Evolutionary conservation across 2,329 filamentous ascomycete species (phyloP).

Genomic region (Reticulascus tulasneorum): DNA sequence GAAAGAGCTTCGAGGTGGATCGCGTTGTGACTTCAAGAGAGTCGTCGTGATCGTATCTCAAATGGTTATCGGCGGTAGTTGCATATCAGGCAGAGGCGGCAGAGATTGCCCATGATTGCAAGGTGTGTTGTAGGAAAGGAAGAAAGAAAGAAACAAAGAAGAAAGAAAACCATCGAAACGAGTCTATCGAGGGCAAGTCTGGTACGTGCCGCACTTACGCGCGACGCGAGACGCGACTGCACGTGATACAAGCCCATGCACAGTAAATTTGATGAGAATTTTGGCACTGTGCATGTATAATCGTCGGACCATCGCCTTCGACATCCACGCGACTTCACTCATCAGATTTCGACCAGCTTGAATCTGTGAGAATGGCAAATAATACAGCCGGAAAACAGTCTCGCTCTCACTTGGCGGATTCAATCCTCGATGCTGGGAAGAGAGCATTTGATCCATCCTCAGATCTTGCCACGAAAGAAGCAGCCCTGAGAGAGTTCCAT

Average conservation of each 20-base stretch:
- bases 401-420: slow-evolving; percentile 21
- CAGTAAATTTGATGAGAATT: too few relatives aligned
- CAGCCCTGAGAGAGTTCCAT: slow-evolving; percentile 35
- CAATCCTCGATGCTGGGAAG: slow-evolving; percentile 35
- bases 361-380: slow-evolving; percentile 13
- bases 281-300: too few relatives aligned
- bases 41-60: slow-evolving; percentile 27
- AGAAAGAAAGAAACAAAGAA: background rate
- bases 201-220: too few relatives aligned
- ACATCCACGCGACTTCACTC: too few relatives aligned
- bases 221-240: slow-evolving; percentile 15
- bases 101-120: too few relatives aligned
- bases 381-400: slow-evolving; percentile 5
- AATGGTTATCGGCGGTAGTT: slow-evolving; percentile 5
- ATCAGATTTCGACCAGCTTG: too few relatives aligned
- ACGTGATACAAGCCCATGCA: slow-evolving; percentile 20
- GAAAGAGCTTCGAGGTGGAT: slow-evolving; percentile 42
- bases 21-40: slow-evolving; percentile 13
- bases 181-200: too few relatives aligned
- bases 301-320: too few relatives aligned
- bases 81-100: slow-evolving; percentile 2
- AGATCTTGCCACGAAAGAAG: slow-evolving; percentile 27
- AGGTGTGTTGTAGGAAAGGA: background rate
- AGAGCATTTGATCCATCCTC: slow-evolving; percentile 45
- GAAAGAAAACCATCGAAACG: background rate